A percentile compares a stretch with the other conserved stretches of the same genome.
Evolutionary conservation across 1,284 basidiomycete genomes (phyloP).

Genomic region (Schizophyllum commune): DNA sequence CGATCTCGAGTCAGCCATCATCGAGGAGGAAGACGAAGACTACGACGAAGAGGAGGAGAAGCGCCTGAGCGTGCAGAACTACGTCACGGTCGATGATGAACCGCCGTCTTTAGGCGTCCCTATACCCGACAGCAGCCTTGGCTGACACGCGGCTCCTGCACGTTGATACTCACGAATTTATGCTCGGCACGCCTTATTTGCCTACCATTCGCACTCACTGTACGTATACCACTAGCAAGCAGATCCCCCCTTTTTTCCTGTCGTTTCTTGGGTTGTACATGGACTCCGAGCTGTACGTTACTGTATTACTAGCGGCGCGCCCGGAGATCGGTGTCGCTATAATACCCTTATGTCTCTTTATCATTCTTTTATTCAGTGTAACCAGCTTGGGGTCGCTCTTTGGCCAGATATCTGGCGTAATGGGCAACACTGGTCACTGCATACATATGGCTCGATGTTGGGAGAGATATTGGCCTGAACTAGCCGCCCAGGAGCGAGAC

Average conservation of each 20-base stretch:
- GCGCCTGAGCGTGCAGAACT: background rate
- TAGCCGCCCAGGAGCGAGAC: too few species aligned
- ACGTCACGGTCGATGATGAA: background rate
- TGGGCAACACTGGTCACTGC: too few species aligned
- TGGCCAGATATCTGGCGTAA: too few species aligned
- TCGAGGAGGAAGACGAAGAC: conserved; percentile 34
- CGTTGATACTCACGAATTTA: background rate
- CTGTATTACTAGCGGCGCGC: background rate
- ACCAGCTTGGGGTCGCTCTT: background rate
- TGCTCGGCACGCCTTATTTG: background rate
- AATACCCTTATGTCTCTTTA: background rate
- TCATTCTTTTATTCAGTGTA: background rate
- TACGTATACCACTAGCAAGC: background rate
- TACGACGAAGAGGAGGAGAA: conserved; percentile 14
- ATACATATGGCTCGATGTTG: too few species aligned
- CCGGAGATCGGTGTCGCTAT: background rate
- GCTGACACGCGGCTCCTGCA: background rate
- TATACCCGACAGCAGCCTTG: background rate
- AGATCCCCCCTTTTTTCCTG: background rate
- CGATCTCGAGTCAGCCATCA: conserved; percentile 32
- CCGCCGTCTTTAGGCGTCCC: background rate
- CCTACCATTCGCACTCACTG: background rate
- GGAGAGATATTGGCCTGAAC: too few species aligned
- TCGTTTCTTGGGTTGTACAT: background rate
- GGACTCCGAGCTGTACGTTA: background rate